Base-by-base conservation (phyloP, 2,329 filamentous ascomycete genomes). In the Beauveria sp. region DNA sequence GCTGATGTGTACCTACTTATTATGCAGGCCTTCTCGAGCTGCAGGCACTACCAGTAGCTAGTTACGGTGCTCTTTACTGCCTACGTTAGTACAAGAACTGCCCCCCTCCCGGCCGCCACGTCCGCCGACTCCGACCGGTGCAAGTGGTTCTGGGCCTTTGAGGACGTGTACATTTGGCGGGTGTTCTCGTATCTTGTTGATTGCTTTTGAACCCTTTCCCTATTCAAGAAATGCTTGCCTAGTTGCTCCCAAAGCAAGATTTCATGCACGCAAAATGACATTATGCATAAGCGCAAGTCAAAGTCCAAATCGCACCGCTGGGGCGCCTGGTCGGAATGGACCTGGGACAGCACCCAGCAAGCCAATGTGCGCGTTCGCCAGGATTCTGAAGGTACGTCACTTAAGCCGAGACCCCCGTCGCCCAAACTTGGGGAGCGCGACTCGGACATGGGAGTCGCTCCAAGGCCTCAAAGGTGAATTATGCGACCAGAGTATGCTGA, bases 231-330 rank as follows among this genome's bases (percentile, higher is more conserved):
- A 58, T 42, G 46, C 34, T 10, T 58, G 22, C 31, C 46, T 48
- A 38, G 55, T 20, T 22, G 22, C 46, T 50, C 24, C 26, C 20
- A 8, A 20, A 42, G 42, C 40, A 40, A n/a, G 42, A 45, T 16
- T 48, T 46, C 49, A 20, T 53, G 50, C 38, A 22, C 58, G 12
- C 42, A 70, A 66, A 62, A 70, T 70, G 68, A 66, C 61, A 69
- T 56, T 58, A 71, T 71, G 69, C 68, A 68, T 58, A 69, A 69
- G 64, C 67, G 69, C 62, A 70, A 68, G 53, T 64, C 65, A 48
- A 70, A 69, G 60, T 67, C 68, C 26, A 69, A 68, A 65, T 55
- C 67, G 59, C 66, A 67, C 51, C 50, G 63, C 45, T 71, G 68
- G 69, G 65, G 67, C 49, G 62, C 63, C 31, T 71, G 67, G 68